Conservation (phyloP, 148 eudicot species). For the Rhododendron henanense region DNA sequence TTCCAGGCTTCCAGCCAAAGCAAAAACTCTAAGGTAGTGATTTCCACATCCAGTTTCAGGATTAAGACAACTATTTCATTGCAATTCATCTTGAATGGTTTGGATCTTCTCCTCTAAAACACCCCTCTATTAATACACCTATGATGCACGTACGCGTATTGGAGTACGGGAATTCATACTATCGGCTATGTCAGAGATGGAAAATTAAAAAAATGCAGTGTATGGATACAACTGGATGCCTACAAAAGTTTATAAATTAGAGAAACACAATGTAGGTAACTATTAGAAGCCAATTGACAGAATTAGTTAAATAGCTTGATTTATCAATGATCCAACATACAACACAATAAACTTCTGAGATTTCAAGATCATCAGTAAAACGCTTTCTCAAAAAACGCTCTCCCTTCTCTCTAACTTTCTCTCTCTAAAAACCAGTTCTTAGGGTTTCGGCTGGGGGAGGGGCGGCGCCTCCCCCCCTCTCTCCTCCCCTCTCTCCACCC, state of each 20-base stretch:
- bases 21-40: background rate
- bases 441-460: too few species aligned
- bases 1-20: background rate
- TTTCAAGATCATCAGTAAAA: too few species aligned
- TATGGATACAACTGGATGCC: too few species aligned
- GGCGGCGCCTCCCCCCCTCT: too few species aligned
- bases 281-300: background rate
- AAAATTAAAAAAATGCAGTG: background rate
- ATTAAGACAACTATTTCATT: background rate
- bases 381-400: too few species aligned
- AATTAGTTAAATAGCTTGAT: background rate
- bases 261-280: too few species aligned
- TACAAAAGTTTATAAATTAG: too few species aligned
- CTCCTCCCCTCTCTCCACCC: too few species aligned
- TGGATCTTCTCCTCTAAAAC: background rate
- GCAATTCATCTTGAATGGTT: background rate
- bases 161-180: background rate
- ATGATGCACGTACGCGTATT: background rate
- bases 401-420: too few species aligned
- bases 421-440: too few species aligned
- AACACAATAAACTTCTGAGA: too few species aligned
- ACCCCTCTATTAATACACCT: background rate
- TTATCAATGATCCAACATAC: background rate
- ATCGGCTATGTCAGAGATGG: background rate
- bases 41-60: background rate